Conservation (phyloP, 75 land plant genomes). For the Ceratopteris richardii region DNA sequence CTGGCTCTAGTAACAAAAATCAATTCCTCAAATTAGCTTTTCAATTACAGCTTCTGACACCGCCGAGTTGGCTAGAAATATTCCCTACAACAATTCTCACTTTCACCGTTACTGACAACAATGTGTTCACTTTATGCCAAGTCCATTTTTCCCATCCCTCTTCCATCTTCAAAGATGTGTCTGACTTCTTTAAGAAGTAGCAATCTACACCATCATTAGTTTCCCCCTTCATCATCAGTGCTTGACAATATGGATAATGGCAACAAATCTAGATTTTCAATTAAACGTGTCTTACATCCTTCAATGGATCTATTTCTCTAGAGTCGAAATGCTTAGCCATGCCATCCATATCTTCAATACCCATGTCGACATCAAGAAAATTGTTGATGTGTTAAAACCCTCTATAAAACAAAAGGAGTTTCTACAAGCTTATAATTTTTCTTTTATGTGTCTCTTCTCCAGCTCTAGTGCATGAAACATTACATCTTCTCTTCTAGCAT, state of each 20-base stretch:
- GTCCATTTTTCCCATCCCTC: too few relatives aligned
- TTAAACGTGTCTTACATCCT: slow-evolving; percentile 16
- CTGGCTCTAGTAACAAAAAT: too few relatives aligned
- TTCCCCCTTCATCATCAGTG: too few relatives aligned
- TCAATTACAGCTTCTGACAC: too few relatives aligned
- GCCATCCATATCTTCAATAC: not conserved
- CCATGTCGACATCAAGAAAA: slow-evolving; percentile 6
- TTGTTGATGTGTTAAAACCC: not conserved
- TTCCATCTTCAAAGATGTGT: slow-evolving; percentile 13
- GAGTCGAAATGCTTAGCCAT: not conserved
- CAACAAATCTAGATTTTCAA: too few relatives aligned
- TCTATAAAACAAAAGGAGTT: not conserved
- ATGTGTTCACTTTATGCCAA: too few relatives aligned
- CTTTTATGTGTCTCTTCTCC: slow-evolving; percentile 45
- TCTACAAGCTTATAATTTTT: slow-evolving; percentile 15
- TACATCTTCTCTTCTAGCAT: slow-evolving; percentile 91
- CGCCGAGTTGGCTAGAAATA: too few relatives aligned
- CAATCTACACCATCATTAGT: too few relatives aligned
- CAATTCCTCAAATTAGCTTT: too few relatives aligned
- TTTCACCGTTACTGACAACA: too few relatives aligned
- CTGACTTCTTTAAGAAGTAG: not conserved
- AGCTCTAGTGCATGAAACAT: slow-evolving; percentile 90
- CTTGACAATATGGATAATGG: too few relatives aligned
- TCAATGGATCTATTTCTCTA: slow-evolving; percentile 14
- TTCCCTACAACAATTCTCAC: too few relatives aligned